These are phyloP conservation scores for Thelonectria blattea DNA, from an alignment of 2,329 filamentous ascomycete species.

Conservation along the genomic window DNA sequence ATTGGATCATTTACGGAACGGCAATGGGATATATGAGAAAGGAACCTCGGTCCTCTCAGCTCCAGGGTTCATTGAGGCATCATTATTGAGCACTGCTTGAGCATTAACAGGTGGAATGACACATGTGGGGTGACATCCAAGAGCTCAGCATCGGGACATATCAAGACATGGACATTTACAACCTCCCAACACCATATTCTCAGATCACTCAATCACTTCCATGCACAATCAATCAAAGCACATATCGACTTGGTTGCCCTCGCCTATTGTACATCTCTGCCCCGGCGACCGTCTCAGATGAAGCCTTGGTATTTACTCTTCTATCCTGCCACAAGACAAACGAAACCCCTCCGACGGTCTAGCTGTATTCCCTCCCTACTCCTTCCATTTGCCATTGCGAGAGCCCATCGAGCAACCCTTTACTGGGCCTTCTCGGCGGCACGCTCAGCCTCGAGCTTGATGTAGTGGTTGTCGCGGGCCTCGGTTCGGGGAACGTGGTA, in stretches of 20 bases:
- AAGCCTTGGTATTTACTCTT: constrained; percentile 35
- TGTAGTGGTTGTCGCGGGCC: constrained; percentile 64
- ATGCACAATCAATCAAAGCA: constrained; percentile 24
- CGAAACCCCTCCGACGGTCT: constrained; percentile 30
- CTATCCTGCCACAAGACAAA: constrained; percentile 36
- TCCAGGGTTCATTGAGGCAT: neutral
- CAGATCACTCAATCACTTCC: constrained; percentile 6
- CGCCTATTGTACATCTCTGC: constrained; percentile 38
- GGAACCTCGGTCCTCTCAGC: neutral
- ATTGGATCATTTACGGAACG: too few species aligned
- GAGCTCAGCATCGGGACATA: neutral
- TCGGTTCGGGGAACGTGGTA: constrained; percentile 66
- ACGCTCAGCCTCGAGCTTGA: constrained; percentile 63
- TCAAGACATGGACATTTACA: neutral
- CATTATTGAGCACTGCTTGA: neutral
- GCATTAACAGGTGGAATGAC: neutral
- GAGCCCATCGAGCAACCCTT: constrained; percentile 14
- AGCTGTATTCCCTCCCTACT: constrained; percentile 21
- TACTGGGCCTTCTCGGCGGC: constrained; percentile 47
- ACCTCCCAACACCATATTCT: too few species aligned
- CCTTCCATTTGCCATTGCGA: constrained; percentile 10
- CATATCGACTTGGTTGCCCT: constrained; percentile 36
- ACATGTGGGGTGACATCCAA: neutral
- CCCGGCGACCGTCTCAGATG: constrained; percentile 33
- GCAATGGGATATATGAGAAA: too few species aligned